phyloP scores from a whole-genome alignment of 768 basidiomycete genomes.

The Boletus insuetus region DNA sequence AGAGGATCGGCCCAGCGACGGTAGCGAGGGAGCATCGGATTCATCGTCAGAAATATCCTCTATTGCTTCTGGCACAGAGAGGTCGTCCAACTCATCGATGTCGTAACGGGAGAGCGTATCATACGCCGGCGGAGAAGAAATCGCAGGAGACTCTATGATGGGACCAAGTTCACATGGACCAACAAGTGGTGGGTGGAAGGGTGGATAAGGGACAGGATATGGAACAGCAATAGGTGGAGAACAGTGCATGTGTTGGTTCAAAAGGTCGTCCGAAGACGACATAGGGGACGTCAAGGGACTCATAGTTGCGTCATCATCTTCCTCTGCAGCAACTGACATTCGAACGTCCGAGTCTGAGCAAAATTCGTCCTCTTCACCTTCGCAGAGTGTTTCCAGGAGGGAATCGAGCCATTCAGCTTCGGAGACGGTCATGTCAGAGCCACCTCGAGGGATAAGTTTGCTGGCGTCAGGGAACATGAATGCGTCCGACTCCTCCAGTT shows the following conservation, averaged over 20 bases:
- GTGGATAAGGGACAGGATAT: constrained; percentile 69
- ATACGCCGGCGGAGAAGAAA: constrained; percentile 36
- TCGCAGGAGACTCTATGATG: constrained; percentile 40
- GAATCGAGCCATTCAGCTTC: constrained; percentile 85
- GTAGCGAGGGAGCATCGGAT: constrained; percentile 67
- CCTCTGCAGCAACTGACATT: constrained; percentile 50
- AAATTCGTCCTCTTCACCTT: constrained; percentile 67
- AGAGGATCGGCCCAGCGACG: constrained; percentile 57
- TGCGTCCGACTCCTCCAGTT: constrained; percentile 50
- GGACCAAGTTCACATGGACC: constrained; percentile 51
- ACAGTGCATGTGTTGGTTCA: constrained; percentile 49
- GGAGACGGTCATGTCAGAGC: constrained; percentile 41
- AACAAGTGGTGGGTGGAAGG: constrained; percentile 56
- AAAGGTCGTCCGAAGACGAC: constrained; percentile 76
- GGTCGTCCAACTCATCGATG: constrained; percentile 62
- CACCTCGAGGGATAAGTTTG: constrained; percentile 42
- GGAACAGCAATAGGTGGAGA: constrained; percentile 46
- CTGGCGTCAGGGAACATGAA: constrained; percentile 83
- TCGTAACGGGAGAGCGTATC: constrained; percentile 65
- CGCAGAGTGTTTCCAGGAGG: constrained; percentile 68
- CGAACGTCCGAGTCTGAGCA: constrained; percentile 43
- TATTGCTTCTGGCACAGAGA: constrained; percentile 75
- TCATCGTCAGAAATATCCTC: constrained; percentile 86
- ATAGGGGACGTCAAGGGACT: constrained; percentile 68
- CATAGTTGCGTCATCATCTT: constrained; percentile 54